Evolutionary conservation across 148 eudicot genomes (phyloP), one percentile per base, ranked within the genome.

Genomic region (Salicornia ramosissima): DNA sequence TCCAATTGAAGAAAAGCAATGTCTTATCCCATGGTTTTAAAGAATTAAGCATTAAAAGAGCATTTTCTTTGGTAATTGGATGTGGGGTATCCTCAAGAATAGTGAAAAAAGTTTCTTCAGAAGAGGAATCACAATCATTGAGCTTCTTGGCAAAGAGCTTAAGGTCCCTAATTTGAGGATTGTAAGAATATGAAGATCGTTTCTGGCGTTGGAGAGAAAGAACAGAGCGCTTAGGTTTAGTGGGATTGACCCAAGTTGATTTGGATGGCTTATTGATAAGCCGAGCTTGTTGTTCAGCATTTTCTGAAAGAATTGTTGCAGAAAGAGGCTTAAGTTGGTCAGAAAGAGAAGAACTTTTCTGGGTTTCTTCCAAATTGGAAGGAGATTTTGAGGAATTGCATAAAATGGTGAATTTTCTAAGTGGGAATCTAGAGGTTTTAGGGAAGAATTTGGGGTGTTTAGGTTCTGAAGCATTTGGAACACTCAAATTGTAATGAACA

Each of bases 241-340:
- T 72, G 62, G 99, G 99, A 57, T 95, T 95, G 75, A 95, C 90
- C 99, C 99, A 91, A 14, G 77, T 83, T 36, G 99, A 89, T 70
- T 85, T 95, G 0, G 86, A 60, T 15, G 79, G 93, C 77, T 87
- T 91, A 18, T 80, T 69, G 53, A 83, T 78, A 72, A 86, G 83
- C 18, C 82, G 83, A 76, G 79, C 57, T 73, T 67, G 69, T 57
- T 69, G 58, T 71, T 72, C 54, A 29, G 28, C 67, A 55, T 83
- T 72, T 67, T 81, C 77, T 13, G 72, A 50, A 63, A 88, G 86
- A 69, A 77, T 76, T 56, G 86, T 86, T 21, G 78, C 75, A 64
- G 89, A 85, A 67, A 92, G 81, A 31, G 91, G 84, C 74, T 79
- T 79, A 52, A 92, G 87, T 79, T 89, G 97, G 11, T 89, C 93